Evolutionary conservation across 2,329 filamentous ascomycete species (phyloP).

Genomic region (Ophiostoma angusticollis): DNA sequence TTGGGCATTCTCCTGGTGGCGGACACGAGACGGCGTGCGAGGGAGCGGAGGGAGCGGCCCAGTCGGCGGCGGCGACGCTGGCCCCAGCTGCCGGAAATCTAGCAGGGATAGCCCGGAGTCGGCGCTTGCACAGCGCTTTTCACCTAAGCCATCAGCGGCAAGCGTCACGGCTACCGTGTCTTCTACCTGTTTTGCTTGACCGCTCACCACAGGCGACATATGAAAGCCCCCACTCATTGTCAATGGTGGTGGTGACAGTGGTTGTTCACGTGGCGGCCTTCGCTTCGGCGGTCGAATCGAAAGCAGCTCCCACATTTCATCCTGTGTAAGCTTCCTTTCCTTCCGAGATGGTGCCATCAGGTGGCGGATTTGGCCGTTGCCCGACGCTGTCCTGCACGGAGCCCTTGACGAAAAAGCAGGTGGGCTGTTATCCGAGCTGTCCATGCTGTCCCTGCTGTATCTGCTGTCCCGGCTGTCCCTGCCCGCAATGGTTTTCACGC

Average conservation of each 20-base stretch:
- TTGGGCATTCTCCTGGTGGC: no score
- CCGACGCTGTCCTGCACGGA: neutral
- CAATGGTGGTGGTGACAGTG: neutral
- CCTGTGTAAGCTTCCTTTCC: slow-evolving; percentile 2
- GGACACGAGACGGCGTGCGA: no score
- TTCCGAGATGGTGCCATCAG: neutral
- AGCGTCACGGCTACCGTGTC: no score
- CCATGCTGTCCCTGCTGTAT: neutral
- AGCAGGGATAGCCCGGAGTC: neutral
- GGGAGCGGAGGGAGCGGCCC: slow-evolving; percentile 10
- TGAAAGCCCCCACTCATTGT: no score
- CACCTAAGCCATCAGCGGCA: no score
- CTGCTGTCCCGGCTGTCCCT: neutral
- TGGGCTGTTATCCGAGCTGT: slow-evolving; percentile 2
- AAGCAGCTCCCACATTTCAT: slow-evolving; percentile 8
- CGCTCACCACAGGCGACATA: no score
- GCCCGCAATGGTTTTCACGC: no score
- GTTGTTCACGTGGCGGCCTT: neutral
- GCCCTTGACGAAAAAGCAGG: no score
- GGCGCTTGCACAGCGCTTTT: no score
- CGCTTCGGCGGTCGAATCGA: slow-evolving; percentile 6
- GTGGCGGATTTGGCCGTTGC: neutral
- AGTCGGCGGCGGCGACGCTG: slow-evolving; percentile 7
- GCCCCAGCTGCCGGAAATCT: neutral
- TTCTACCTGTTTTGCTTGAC: no score